Conservation (phyloP, 495 filamentous ascomycete genomes). For the Tuber borchii region DNA sequence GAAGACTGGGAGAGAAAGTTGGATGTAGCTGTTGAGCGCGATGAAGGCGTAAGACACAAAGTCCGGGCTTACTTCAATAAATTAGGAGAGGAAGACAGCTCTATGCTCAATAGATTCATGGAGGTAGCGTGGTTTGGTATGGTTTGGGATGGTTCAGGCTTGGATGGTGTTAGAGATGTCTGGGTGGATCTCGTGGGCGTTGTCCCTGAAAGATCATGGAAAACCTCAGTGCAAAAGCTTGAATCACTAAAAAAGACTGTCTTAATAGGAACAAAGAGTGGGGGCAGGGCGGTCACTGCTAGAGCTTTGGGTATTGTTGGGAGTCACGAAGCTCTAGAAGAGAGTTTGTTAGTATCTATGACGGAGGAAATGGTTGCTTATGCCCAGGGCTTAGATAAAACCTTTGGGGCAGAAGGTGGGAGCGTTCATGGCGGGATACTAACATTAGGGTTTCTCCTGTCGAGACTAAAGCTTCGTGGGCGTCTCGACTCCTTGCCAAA, state of each 20-base stretch:
- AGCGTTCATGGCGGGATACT: constrained; percentile 56
- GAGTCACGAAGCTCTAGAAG: constrained; percentile 53
- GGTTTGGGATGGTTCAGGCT: constrained; percentile 46
- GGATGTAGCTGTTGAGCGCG: constrained; percentile 60
- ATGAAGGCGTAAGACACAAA: constrained; percentile 53
- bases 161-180: constrained; percentile 30
- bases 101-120: constrained; percentile 46
- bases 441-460: constrained; percentile 55
- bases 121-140: constrained; percentile 56
- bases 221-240: constrained; percentile 13
- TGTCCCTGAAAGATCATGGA: constrained; percentile 17
- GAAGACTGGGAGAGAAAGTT: constrained; percentile 80
- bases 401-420: constrained; percentile 57
- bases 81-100: constrained; percentile 35
- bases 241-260: constrained; percentile 17
- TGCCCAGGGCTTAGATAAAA: constrained; percentile 45
- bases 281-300: constrained; percentile 50
- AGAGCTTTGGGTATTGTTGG: constrained; percentile 72
- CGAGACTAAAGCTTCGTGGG: constrained; percentile 52
- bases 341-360: constrained; percentile 44
- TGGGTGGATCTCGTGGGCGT: constrained; percentile 36
- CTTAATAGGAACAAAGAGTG: constrained; percentile 23
- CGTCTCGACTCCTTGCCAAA: constrained; percentile 42
- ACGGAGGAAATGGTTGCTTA: constrained; percentile 45
- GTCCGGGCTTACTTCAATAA: constrained; percentile 52